Base-by-base conservation (phyloP, 768 basidiomycete genomes). In the Cantharellus cinnabarinus region DNA sequence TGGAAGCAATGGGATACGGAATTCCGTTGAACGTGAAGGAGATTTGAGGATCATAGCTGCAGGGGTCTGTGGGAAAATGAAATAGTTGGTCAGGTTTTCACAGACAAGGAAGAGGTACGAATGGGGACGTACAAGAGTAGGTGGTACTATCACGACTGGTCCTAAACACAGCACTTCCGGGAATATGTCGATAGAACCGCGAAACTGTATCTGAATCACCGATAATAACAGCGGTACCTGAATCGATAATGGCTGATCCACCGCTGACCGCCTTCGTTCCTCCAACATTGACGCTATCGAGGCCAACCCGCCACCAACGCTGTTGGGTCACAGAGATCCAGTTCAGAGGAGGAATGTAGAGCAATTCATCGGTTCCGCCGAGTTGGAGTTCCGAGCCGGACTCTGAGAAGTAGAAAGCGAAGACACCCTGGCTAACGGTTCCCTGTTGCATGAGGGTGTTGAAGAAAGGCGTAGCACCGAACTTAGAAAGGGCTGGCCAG, bases 291-390 rank as follows among this genome's bases (percentile, higher is more conserved):
- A 60, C 57, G 34, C 54, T 52, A 14, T 58, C 65, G 38, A 56
- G 44, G 15, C 52, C 53, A 52, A 66, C 61, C 58, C 68, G 65
- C 68, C 68, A 69, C 63, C 54, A 69, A 4, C 66, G 66, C 20
- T 29, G 20, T 29, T 29, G 20, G 29, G 68, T 66, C 34, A 73
- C 63, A 0, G 65, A 60, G 35, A 69, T 62, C 63, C 68, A 73
- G 51, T 66, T 67, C 59, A 72, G 65, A 2, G 44, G 38, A 2
- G 70, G 70, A 41, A 64, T 65, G 63, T 67, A 71, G 40, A 68
- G 67, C 20, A 63, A 57, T 3, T 63, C 51, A 59, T 73, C 69
- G 50, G 66, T 65, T 29, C 71, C 71, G 10, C 73, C 73, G 44
- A 73, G 63, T 65, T 63, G 71, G 37, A 74, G 65, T 61, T 69